Conservation (phyloP, 2,329 filamentous ascomycete genomes). For the Torrubiella hemipterigena region DNA sequence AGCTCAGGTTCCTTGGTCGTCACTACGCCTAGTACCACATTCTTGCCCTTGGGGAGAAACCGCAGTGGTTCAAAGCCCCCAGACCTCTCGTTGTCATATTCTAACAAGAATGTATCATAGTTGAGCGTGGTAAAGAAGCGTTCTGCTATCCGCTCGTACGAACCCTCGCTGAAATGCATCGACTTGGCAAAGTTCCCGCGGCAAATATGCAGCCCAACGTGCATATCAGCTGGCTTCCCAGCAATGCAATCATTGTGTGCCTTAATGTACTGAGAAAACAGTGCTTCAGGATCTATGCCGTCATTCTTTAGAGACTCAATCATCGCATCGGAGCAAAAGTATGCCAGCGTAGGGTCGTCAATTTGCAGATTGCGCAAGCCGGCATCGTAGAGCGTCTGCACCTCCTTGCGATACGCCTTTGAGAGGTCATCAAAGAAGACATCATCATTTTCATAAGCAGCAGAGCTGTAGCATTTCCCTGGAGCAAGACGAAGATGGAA, state of each 20-base stretch:
- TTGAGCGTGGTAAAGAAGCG: slow-evolving; percentile 48
- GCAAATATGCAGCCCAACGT: slow-evolving; percentile 57
- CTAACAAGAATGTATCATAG: slow-evolving; percentile 49
- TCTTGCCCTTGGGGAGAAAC: slow-evolving; percentile 46
- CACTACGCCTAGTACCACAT: slow-evolving; percentile 48
- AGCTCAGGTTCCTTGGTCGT: slow-evolving; percentile 48
- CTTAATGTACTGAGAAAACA: slow-evolving; percentile 58
- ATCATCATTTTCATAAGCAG: slow-evolving; percentile 37
- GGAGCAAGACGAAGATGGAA: slow-evolving; percentile 45
- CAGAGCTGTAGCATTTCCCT: slow-evolving; percentile 38
- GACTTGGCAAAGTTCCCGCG: slow-evolving; percentile 49
- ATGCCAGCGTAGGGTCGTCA: slow-evolving; percentile 50
- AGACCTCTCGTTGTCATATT: slow-evolving; percentile 47
- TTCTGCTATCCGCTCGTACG: slow-evolving; percentile 49
- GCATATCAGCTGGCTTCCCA: slow-evolving; percentile 50
- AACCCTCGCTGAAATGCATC: slow-evolving; percentile 51
- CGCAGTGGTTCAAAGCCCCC: slow-evolving; percentile 51
- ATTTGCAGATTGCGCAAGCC: slow-evolving; percentile 47
- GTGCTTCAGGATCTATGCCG: slow-evolving; percentile 49
- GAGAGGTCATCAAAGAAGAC: slow-evolving; percentile 47
- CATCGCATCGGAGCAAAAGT: slow-evolving; percentile 61
- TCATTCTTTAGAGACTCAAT: slow-evolving; percentile 42
- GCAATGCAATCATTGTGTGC: slow-evolving; percentile 61
- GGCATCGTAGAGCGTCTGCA: slow-evolving; percentile 40
- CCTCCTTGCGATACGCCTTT: slow-evolving; percentile 40